Conservation (phyloP, 331 rosid genomes). For the Acacia concinna region DNA sequence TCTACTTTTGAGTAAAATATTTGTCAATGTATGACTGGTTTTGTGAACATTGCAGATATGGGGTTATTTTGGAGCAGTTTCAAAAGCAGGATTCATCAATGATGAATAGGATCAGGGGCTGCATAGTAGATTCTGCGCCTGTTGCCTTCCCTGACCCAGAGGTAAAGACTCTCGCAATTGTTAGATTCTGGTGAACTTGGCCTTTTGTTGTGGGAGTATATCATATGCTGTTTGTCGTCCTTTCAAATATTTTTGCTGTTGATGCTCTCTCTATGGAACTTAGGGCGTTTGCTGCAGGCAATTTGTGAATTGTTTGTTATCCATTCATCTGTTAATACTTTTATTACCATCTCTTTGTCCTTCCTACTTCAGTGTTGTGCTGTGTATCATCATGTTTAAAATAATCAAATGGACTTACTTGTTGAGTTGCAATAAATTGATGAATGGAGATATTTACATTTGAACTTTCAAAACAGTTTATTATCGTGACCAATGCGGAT, state of each 20-base stretch:
- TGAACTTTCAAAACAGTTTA: not conserved
- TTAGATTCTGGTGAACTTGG: not conserved
- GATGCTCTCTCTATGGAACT: not conserved
- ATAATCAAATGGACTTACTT: not conserved
- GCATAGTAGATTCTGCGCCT: constrained; percentile 98
- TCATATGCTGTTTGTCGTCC: constrained; percentile 11
- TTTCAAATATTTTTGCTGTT: not conserved
- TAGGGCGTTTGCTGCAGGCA: not conserved
- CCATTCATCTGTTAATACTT: not conserved
- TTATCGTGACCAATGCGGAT: not conserved
- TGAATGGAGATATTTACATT: constrained; percentile 14
- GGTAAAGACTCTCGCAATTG: constrained; percentile 47
- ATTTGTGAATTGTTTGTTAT: not conserved
- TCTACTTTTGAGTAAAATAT: not conserved
- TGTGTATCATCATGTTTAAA: not conserved
- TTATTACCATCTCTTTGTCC: not conserved
- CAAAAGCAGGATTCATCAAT: constrained; percentile 62
- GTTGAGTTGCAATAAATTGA: not conserved
- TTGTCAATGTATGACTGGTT: constrained; percentile 30
- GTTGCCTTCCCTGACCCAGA: constrained; percentile 85
- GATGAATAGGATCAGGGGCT: constrained; percentile 74
- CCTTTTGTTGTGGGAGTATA: constrained; percentile 6
- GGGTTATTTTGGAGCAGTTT: constrained; percentile 75
- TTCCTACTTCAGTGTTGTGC: not conserved
- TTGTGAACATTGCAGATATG: constrained; percentile 58